Conservation (phyloP, 805 yeast genomes). For the Cephaloascus albidus region DNA sequence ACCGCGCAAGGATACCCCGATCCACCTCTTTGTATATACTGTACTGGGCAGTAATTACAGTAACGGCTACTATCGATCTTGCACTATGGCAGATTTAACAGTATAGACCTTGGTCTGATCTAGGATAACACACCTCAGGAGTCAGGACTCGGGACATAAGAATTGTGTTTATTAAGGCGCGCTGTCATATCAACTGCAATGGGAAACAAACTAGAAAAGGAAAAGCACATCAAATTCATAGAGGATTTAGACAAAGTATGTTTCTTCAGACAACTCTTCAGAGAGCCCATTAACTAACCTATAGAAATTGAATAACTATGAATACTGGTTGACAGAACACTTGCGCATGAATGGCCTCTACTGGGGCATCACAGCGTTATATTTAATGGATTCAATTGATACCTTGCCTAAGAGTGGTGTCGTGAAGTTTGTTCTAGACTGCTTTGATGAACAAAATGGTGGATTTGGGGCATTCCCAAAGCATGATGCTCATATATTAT, state of each 20-base stretch:
- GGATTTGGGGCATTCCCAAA: conserved; percentile 87
- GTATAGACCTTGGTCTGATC: too few relatives aligned
- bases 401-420: conserved; percentile 57
- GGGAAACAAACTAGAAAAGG: conserved; percentile 8
- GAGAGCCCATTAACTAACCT: too few relatives aligned
- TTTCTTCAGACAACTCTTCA: background rate
- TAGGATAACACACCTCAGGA: too few relatives aligned
- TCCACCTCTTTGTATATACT: too few relatives aligned
- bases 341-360: conserved; percentile 84
- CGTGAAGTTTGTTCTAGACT: conserved; percentile 55
- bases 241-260: conserved; percentile 32
- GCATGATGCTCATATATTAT: conserved; percentile 82
- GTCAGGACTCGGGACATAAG: too few relatives aligned
- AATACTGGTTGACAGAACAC: conserved; percentile 88
- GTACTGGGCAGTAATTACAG: too few relatives aligned
- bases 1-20: too few relatives aligned
- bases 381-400: conserved; percentile 43
- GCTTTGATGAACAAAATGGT: conserved; percentile 48
- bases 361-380: conserved; percentile 86
- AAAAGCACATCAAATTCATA: conserved; percentile 54
- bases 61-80: too few relatives aligned
- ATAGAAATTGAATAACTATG: conserved; percentile 45
- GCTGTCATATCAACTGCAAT: too few relatives aligned
- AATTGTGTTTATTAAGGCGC: too few relatives aligned
- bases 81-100: too few relatives aligned